phyloP scores from a whole-genome alignment of 148 eudicot genomes.

The Tetragonia tetragonoides region DNA sequence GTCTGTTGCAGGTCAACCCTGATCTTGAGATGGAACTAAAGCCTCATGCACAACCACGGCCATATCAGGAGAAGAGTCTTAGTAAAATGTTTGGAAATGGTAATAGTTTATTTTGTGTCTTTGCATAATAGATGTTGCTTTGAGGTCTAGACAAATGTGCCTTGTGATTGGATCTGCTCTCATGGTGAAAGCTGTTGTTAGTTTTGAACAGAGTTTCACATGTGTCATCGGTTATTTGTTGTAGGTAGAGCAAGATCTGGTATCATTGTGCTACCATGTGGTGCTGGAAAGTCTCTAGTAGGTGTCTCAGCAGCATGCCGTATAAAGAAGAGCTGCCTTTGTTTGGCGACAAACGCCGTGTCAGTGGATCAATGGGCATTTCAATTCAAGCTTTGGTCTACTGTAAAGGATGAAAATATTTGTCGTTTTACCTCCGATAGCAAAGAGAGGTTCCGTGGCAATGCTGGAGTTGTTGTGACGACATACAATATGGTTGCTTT shows the following conservation, averaged over 20 bases:
- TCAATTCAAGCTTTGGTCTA: slow-evolving; percentile 98
- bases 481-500: slow-evolving; percentile 99
- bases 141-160: background rate
- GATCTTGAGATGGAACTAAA: slow-evolving; percentile 97
- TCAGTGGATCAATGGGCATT: slow-evolving; percentile 99
- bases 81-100: slow-evolving; percentile 99
- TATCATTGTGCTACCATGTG: slow-evolving; percentile 94
- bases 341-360: slow-evolving; percentile 97
- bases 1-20: slow-evolving; percentile 73
- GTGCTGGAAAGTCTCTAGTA: slow-evolving; percentile 98
- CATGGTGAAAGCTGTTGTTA: background rate
- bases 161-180: background rate
- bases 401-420: slow-evolving; percentile 85
- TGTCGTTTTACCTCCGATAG: slow-evolving; percentile 97
- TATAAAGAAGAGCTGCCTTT: slow-evolving; percentile 90
- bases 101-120: slow-evolving; percentile 27
- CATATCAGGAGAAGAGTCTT: slow-evolving; percentile 97
- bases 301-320: slow-evolving; percentile 98
- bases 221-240: slow-evolving; percentile 17
- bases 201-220: background rate
- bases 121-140: background rate
- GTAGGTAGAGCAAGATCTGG: slow-evolving; percentile 99
- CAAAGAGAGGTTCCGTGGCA: slow-evolving; percentile 94
- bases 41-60: slow-evolving; percentile 97
- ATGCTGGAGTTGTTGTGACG: slow-evolving; percentile 81